Evolutionary conservation across 2,329 filamentous ascomycete species (phyloP), one percentile per base, ranked within the genome.

Genomic region (Fonsecaea pedrosoi): DNA sequence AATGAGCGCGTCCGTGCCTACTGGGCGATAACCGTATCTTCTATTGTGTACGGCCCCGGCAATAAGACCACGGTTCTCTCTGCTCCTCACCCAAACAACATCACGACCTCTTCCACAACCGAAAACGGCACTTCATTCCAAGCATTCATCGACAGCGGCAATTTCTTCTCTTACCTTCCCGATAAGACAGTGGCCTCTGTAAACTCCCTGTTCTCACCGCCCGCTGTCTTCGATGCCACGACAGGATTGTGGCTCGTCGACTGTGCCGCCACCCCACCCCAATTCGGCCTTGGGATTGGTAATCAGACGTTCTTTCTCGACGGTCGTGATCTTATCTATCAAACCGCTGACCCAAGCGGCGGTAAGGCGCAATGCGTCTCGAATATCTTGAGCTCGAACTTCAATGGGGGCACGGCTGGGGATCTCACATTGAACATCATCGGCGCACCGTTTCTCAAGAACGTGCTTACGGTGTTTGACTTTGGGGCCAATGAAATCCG

Each of bases 401-500:
- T 56, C 68, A 65, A 30, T 61, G 63, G 8, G 57, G 63, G 48
- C 56, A 12, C 34, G 30, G 8, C 25, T 8, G 55, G 55, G 15
- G 66, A 37, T 61, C 65, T 35, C 42, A 71, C 34, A 63, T 65
- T 58, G 40, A 73, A 68, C 58, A 73, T 75, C 13, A 67, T 85
- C 55, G 83, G 83, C 0, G 81, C 81, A 60, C 74, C 78, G 3
- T 85, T 83, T 68, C 74, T 84, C 73, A 83, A 82, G 74, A 84
- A 82, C 67, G 83, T 85, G 0, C 73, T 85, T 4, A 75, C 79
- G 9, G 82, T 85, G 1, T 84, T 82, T 73, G 83, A 85, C 75
- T 77, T 85, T 65, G 82, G 81, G 10, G 79, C 76, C 21, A 65
- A 65, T 60, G 50, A 56, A 37, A 61, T 65, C 9, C 25, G 57